Base-by-base conservation (phyloP, 1,139 yeast species). In the Sugiyamaella xylanicola region DNA sequence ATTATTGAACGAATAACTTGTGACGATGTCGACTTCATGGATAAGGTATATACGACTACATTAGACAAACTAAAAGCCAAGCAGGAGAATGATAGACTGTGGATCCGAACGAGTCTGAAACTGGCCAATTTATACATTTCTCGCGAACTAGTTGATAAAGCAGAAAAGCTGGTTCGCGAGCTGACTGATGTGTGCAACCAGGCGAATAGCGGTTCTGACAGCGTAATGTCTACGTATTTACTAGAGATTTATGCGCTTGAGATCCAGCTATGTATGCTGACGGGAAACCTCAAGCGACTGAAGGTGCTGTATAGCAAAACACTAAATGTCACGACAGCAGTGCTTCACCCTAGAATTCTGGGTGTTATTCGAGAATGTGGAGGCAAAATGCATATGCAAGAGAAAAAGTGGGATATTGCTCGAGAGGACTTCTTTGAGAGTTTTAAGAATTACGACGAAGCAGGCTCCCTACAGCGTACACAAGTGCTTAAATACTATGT, bases 281-380 rank as follows among this genome's bases (percentile, higher is more conserved):
- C 71, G 57, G 68, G 72, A 39, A 73, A 81, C 63, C 63, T 75
- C 29, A 61, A 72, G 11, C 72, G 74, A 59, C 73, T 85, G 56
- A 77, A 75, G 60, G 73, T 74, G 51, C 71, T 83, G 15, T 83
- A 85, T 65, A 72, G 74, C 51, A 74, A 77, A 60, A 78, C 87
- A 16, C 64, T 77, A 35, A 68, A 71, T 5, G 74, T 82, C 44
- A 77, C 80, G 21, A 76, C 86, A 0, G 88, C 89, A 0, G 85
- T 87, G 5, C 87, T 91, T 0, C 95, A 88, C 64, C 92, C 95
- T 0, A 74, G 80, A 50, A 83, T 86, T 40, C 74, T 85, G 65
- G 96, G 93, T 0, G 79, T 84, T 8, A 80, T 88, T 36, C 77
- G 83, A 58, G 93, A 87, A 66, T 85, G 90, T 64, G 90, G 91